These are phyloP conservation scores for Prunella vulgaris DNA, from an alignment of 257 asterid species.

Conservation along the genomic window DNA sequence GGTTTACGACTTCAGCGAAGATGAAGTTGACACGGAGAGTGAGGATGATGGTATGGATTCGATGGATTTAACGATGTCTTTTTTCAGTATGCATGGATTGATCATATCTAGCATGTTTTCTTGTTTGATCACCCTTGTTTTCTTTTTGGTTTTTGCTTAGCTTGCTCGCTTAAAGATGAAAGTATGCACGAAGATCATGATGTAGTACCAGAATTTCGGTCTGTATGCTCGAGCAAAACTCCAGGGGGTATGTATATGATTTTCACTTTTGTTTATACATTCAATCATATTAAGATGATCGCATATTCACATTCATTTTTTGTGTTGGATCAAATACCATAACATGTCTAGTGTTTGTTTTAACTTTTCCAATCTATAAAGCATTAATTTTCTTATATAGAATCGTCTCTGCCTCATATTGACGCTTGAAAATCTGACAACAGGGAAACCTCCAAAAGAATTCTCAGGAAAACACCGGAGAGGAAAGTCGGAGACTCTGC, in stretches of 20 bases:
- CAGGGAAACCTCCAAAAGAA: slow-evolving; percentile 44
- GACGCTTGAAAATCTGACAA: slow-evolving; percentile 12
- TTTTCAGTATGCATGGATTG: background rate
- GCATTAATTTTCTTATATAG: background rate
- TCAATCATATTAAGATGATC: background rate
- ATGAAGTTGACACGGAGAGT: slow-evolving; percentile 89
- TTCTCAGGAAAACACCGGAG: slow-evolving; percentile 55
- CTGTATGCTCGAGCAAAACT: slow-evolving; percentile 32
- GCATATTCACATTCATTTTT: background rate
- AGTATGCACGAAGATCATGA: slow-evolving; percentile 34
- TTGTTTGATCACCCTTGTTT: background rate
- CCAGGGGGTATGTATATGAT: slow-evolving; percentile 28
- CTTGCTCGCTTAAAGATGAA: slow-evolving; percentile 57
- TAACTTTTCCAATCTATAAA: background rate
- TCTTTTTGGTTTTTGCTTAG: slow-evolving; percentile 26
- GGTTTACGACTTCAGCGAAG: slow-evolving; percentile 83
- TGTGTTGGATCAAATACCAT: no score
- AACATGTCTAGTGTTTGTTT: background rate
- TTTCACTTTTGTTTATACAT: background rate
- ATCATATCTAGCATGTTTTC: background rate
- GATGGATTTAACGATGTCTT: background rate
- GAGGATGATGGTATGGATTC: slow-evolving; percentile 72
- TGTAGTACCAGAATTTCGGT: slow-evolving; percentile 32
- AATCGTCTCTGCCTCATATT: slow-evolving; percentile 3
- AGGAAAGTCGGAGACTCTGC: slow-evolving; percentile 88